phyloP scores from a whole-genome alignment of 768 basidiomycete species.

The Lenzites betulinus region DNA sequence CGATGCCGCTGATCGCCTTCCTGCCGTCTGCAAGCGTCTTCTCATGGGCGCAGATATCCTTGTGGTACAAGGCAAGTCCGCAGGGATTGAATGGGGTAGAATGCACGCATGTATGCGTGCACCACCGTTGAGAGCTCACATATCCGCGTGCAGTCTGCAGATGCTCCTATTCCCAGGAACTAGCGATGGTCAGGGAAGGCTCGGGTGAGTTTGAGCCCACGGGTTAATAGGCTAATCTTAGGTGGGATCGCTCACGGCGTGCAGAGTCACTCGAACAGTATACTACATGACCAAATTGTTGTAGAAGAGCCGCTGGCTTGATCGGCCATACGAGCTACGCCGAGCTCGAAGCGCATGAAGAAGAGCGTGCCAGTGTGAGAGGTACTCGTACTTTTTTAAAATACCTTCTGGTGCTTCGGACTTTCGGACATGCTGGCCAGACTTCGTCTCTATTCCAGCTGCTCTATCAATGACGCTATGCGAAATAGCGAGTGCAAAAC shows the following conservation, averaged over 20 bases:
- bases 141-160: background rate
- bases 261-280: conserved; percentile 26
- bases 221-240: background rate
- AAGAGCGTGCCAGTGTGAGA: conserved; percentile 59
- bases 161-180: conserved; percentile 7
- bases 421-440: background rate
- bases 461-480: conserved; percentile 80
- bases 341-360: conserved; percentile 60
- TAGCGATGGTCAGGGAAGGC: conserved; percentile 8
- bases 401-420: background rate
- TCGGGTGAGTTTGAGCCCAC: conserved; percentile 1
- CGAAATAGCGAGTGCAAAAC: conserved; percentile 73
- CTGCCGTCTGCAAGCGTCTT: conserved; percentile 5
- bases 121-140: background rate
- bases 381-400: too few species aligned
- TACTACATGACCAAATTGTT: conserved; percentile 58
- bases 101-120: background rate
- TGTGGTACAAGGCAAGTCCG: background rate
- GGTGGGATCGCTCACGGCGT: background rate
- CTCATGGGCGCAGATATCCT: conserved; percentile 13
- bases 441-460: conserved; percentile 40
- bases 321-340: conserved; percentile 54
- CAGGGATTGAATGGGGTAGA: background rate
- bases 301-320: conserved; percentile 50
- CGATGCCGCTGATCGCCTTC: background rate